Base-by-base conservation (phyloP, 805 yeast species). In the Peterozyma toletana region DNA sequence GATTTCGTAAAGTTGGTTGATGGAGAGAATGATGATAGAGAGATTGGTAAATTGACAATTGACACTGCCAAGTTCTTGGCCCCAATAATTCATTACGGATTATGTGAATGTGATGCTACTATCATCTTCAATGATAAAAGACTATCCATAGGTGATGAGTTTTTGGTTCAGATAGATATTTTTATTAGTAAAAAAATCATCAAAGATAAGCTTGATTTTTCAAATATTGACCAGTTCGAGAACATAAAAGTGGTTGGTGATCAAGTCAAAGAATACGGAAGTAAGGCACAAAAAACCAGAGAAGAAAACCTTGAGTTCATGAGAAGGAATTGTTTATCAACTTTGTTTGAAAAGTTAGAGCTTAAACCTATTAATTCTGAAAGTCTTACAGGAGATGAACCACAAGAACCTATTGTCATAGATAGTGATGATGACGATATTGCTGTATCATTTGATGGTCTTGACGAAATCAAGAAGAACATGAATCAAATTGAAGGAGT, bases 1-100 rank as follows among this genome's bases (percentile, higher is more conserved):
- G 47, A 56, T 33, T 51, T 56, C 11, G 60, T 62, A 4, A 59
- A 59, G 38, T 48, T 63, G 33, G 9, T 36, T 15, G 59, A 55
- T 30, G 38, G 50, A 5, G 37, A 38, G 7, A 48, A 50, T 17
- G 39, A 42, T n/a, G 58, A 59, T 11, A 50, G 84, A 47, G 96
- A 86, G 56, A 67, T 90, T 30, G 97, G 93, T 0, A 73, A 96
- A 50, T 57, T 86, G 1, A 81, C 86, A 0, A 89, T 83, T 49
- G 84, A 78, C 40, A 66, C 78, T 30, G 88, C 95, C 0, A 62
- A 73, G 5, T 71, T 81, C 10, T 56, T 90, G 9, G 73, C 81
- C 3, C 88, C 95, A 0, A 66, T 89, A 30, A 44, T 86, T 2
- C 85, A 77, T 43, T 59, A 74, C 9, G 66, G 69, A 7, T 67